phyloP scores from a whole-genome alignment of 768 basidiomycete species.

The Termitomyces titanicus region DNA sequence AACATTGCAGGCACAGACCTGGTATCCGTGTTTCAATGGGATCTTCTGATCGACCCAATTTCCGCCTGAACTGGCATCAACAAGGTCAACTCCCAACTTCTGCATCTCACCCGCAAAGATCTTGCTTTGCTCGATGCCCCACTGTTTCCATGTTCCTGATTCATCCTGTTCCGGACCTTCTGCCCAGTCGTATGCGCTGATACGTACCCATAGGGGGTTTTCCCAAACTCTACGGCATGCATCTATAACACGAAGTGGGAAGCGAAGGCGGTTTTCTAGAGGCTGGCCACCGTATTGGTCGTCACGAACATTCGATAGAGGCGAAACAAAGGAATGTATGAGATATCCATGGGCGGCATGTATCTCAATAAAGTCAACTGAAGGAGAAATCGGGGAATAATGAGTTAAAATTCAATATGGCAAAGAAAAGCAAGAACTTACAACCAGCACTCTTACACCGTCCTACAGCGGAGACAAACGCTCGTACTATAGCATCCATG shows the following conservation, averaged over 20 bases:
- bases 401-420: background rate
- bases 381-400: background rate
- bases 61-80: constrained; percentile 71
- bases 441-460: constrained; percentile 62
- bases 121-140: constrained; percentile 79
- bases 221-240: constrained; percentile 56
- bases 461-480: constrained; percentile 51
- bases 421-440: constrained; percentile 25
- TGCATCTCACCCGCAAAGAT: constrained; percentile 52
- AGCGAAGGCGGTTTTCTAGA: constrained; percentile 70
- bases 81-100: constrained; percentile 67
- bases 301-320: constrained; percentile 66
- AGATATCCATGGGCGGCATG: constrained; percentile 74
- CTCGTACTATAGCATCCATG: constrained; percentile 53
- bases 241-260: constrained; percentile 54
- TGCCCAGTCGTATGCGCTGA: constrained; percentile 69
- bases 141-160: constrained; percentile 56
- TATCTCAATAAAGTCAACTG: constrained; percentile 70
- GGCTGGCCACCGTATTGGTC: constrained; percentile 70
- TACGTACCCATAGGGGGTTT: constrained; percentile 69
- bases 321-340: constrained; percentile 66
- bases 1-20: constrained; percentile 31
- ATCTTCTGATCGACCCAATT: constrained; percentile 64
- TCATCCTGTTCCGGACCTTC: constrained; percentile 51
- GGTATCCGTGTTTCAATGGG: constrained; percentile 51